These are phyloP conservation scores for Forsythia suspensa DNA, from an alignment of 257 asterid genomes.

Conservation along the genomic window DNA sequence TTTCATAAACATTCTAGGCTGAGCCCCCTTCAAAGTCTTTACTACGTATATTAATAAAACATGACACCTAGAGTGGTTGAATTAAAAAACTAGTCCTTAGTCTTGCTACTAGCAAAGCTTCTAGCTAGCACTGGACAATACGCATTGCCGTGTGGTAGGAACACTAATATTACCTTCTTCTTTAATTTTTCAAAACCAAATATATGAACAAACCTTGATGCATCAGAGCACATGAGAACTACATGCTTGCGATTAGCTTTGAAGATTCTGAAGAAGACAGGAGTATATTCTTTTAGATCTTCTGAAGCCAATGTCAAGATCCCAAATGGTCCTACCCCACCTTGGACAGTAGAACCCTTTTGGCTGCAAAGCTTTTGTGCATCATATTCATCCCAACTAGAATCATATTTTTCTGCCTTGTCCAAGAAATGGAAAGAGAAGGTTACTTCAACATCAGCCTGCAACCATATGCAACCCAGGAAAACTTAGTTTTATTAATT, in stretches of 20 bases:
- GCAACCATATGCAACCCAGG: not conserved
- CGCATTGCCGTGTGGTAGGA: not conserved
- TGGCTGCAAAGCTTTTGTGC: constrained; percentile 54
- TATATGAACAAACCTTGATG: constrained; percentile 39
- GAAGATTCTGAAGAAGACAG: constrained; percentile 70
- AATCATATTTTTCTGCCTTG: constrained; percentile 60
- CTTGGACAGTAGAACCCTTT: constrained; percentile 45
- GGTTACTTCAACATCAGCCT: constrained; percentile 74
- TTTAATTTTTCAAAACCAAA: not conserved
- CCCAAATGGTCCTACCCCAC: constrained; percentile 87
- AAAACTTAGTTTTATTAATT: not conserved
- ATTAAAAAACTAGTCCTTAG: too few relatives aligned
- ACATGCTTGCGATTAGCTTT: constrained; percentile 41
- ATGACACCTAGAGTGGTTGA: too few relatives aligned
- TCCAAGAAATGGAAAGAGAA: constrained; percentile 64
- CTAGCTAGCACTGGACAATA: not conserved
- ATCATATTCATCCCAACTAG: constrained; percentile 52
- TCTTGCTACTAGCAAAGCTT: not conserved
- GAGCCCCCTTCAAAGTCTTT: too few relatives aligned
- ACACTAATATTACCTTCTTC: not conserved
- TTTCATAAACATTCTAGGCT: too few relatives aligned
- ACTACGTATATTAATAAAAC: too few relatives aligned
- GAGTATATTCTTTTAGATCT: constrained; percentile 61
- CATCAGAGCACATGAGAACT: constrained; percentile 74
- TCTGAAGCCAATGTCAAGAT: constrained; percentile 61